Base-by-base conservation (phyloP, 148 eudicot species). In the Mesembryanthemum crystallinum region DNA sequence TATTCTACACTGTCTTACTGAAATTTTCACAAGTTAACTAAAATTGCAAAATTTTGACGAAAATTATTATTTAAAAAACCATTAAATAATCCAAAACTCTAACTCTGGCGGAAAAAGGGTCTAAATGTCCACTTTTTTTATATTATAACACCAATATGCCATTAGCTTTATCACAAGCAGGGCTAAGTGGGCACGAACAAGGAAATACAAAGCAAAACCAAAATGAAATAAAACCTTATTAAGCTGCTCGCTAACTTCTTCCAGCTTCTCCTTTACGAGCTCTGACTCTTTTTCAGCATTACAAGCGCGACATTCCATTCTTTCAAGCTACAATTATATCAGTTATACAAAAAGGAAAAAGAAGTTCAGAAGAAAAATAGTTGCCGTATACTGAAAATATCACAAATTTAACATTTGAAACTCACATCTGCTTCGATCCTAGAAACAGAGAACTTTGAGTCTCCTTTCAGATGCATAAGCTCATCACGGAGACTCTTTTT, bases 381-480 rank as follows among this genome's bases (percentile, higher is more conserved):
- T 18, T 43, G 37, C 13, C 27, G 67, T 43, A 25, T 20, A 18
- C 1, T 3, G 52, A 51, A 61, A 29, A 29, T 45, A 30, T 72
- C 13, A 25, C 33, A 57, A 67, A 14, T 51, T 20, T 5, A 52
- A 12, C 33, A 58, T 59, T 60, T n/a, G 59, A 71, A 73, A 85
- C 99, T 81, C 80, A 95, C 99, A 87, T 92, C 90, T 66, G 88
- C 87, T 79, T 76, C 78, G 33, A 87, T 84, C 86, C 96, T 90
- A 37, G 94, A 88, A 73, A 87, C 49, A 1, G 97, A 92, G 73
- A 86, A 77, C 75, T 88, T 87, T 74, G 97, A 86, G 76, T 92
- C 97, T 77, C 80, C 84, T 83, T 84, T 86, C 74, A 88, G 55
- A 57, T 87, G 89, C 77, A n/a, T 69, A 82, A 92, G 79, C 82